phyloP scores from a whole-genome alignment of 2,329 filamentous ascomycete genomes.

The Neonectria ditissima region DNA sequence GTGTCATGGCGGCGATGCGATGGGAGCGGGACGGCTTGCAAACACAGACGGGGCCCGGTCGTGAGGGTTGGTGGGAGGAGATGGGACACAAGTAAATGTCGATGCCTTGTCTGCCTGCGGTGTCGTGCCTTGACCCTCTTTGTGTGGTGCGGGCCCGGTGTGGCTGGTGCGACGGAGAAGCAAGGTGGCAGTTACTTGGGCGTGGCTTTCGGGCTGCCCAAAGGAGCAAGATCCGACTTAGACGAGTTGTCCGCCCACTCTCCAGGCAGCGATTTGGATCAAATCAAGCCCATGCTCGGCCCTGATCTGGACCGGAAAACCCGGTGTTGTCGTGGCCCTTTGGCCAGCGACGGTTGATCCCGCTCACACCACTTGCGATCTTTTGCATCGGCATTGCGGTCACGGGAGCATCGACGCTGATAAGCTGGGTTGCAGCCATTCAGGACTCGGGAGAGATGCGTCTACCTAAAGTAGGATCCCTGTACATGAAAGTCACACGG shows the following conservation, averaged over 20 bases:
- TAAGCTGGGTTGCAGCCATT: slow-evolving; percentile 14
- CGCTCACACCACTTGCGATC: slow-evolving; percentile 16
- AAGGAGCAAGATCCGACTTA: slow-evolving; percentile 14
- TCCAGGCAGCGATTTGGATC: neutral
- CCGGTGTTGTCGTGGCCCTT: neutral
- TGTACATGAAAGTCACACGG: neutral
- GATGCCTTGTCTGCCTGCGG: slow-evolving; percentile 36
- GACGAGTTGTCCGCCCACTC: neutral
- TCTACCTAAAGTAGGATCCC: neutral
- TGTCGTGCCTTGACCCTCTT: slow-evolving; percentile 31
- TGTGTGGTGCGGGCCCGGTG: slow-evolving; percentile 16
- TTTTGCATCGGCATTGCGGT: neutral
- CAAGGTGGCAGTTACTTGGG: slow-evolving; percentile 37
- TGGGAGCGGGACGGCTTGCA: slow-evolving; percentile 8
- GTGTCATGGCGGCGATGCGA: slow-evolving; percentile 53
- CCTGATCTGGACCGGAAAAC: neutral
- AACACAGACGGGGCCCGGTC: slow-evolving; percentile 4
- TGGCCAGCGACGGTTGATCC: slow-evolving; percentile 8
- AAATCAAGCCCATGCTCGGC: slow-evolving; percentile 3
- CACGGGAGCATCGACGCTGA: slow-evolving; percentile 13
- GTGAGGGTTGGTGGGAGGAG: slow-evolving; percentile 17
- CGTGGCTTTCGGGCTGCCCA: slow-evolving; percentile 14
- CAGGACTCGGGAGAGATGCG: neutral
- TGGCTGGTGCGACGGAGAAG: slow-evolving; percentile 36
- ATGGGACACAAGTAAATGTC: slow-evolving; percentile 35